These are phyloP conservation scores for Heterobasidion irregulare DNA, from an alignment of 1,284 basidiomycete genomes.

Conservation along the genomic window DNA sequence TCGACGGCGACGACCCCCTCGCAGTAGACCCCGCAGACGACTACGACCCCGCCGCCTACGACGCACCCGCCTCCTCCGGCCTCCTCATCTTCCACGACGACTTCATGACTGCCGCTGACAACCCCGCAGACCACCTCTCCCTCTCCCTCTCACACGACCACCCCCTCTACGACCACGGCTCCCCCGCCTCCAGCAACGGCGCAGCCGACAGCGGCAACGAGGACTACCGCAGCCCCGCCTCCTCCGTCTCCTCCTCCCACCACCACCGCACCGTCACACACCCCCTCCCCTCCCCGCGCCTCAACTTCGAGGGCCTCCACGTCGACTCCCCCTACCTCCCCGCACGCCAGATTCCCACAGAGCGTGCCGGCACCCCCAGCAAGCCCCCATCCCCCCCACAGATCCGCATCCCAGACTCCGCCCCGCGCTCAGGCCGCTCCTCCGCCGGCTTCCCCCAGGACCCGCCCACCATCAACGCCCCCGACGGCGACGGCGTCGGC, in stretches of 20 bases:
- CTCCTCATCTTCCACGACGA: constrained; percentile 53
- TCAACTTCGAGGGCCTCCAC: constrained; percentile 50
- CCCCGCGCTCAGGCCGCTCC: constrained; percentile 19
- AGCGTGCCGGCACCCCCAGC: constrained; percentile 32
- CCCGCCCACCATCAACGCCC: constrained; percentile 58
- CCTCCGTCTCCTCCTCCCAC: constrained; percentile 63
- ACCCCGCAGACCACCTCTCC: constrained; percentile 22
- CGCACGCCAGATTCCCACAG: constrained; percentile 36
- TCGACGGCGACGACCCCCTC: constrained; percentile 30
- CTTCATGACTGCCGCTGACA: constrained; percentile 32
- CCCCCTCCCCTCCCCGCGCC: constrained; percentile 36
- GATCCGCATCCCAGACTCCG: constrained; percentile 50
- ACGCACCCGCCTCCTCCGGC: constrained; percentile 38
- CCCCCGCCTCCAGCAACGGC: constrained; percentile 51
- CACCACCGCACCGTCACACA: constrained; percentile 27
- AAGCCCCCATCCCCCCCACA: constrained; percentile 65
- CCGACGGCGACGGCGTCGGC: constrained; percentile 51
- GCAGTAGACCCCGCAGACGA: constrained; percentile 27
- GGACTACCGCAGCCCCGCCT: constrained; percentile 39
- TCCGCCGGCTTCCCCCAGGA: constrained; percentile 13
- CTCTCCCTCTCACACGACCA: constrained; percentile 31
- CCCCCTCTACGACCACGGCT: constrained; percentile 48
- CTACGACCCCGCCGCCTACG: constrained; percentile 65
- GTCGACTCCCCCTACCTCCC: constrained; percentile 59
- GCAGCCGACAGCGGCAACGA: constrained; percentile 25